Conservation (phyloP, 306 rosid species). For the Hylodesmum podocarpum region DNA sequence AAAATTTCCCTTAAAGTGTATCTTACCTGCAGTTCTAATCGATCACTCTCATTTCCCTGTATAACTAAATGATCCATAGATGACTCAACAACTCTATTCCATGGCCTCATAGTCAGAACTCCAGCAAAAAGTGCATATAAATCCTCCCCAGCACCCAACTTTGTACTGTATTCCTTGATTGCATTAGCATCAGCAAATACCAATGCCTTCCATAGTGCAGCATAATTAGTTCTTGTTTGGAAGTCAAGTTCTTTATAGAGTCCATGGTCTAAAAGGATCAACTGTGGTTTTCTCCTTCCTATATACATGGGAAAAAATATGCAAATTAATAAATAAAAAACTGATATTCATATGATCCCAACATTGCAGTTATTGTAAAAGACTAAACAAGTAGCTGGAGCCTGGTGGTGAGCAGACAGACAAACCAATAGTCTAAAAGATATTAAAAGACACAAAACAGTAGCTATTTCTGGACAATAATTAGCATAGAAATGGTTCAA, state of each 20-base stretch:
- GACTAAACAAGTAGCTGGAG: not conserved
- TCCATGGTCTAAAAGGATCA: slow-evolving; percentile 91
- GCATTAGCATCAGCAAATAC: slow-evolving; percentile 78
- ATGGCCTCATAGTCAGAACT: slow-evolving; percentile 93
- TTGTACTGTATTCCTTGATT: slow-evolving; percentile 83
- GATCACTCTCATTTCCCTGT: slow-evolving; percentile 65
- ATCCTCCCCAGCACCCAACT: slow-evolving; percentile 98
- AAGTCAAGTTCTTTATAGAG: slow-evolving; percentile 90
- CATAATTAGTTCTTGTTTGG: slow-evolving; percentile 75
- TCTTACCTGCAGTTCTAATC: slow-evolving; percentile 88
- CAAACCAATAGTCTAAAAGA: slow-evolving; percentile 1
- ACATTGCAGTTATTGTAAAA: not conserved
- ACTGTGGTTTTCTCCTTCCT: slow-evolving; percentile 94
- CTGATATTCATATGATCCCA: slow-evolving; percentile 7
- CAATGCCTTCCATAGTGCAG: slow-evolving; percentile 91
- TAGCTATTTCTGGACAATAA: not conserved
- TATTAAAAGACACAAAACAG: not conserved
- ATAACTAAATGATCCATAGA: slow-evolving; percentile 90
- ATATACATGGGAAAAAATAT: slow-evolving; percentile 33
- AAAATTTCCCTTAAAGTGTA: slow-evolving; percentile 16
- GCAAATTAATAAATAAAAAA: slow-evolving; percentile 6
- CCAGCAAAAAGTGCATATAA: slow-evolving; percentile 92
- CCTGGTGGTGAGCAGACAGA: not conserved
- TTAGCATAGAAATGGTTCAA: not conserved
- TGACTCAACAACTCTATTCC: slow-evolving; percentile 83